Evolutionary conservation across 2,329 filamentous ascomycete genomes (phyloP).

Genomic region (Fusarium sp.): DNA sequence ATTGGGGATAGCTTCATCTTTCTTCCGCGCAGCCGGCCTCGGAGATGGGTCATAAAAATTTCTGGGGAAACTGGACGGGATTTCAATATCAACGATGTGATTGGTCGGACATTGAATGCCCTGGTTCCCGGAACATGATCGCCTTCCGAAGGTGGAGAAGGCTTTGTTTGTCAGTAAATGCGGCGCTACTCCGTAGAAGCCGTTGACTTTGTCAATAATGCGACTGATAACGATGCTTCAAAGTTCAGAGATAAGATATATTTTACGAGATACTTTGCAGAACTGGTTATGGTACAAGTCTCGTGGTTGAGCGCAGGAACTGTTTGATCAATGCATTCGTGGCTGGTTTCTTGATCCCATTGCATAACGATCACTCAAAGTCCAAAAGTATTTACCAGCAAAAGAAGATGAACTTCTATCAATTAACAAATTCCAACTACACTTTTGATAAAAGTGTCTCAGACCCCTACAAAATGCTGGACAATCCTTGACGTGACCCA

Average conservation of each 20-base stretch:
- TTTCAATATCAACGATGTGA: conserved; percentile 5
- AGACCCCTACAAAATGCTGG: background rate
- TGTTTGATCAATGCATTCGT: background rate
- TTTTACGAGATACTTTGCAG: background rate
- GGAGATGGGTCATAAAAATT: conserved; percentile 33
- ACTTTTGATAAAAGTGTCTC: background rate
- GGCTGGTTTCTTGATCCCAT: no score
- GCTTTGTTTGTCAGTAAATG: background rate
- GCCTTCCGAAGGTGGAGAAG: conserved; percentile 19
- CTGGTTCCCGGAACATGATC: conserved; percentile 15
- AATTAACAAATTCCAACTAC: background rate
- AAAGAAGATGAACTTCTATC: no score
- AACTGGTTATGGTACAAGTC: background rate
- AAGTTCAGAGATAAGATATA: background rate
- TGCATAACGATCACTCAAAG: background rate
- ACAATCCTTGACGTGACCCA: background rate
- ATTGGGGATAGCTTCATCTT: conserved; percentile 33
- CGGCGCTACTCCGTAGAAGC: background rate
- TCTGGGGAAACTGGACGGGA: conserved; percentile 20
- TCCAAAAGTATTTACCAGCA: background rate
- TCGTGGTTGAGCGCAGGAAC: background rate
- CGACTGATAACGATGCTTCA: background rate
- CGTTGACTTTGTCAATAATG: background rate
- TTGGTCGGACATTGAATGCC: conserved; percentile 17
- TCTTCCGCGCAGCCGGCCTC: conserved; percentile 26